phyloP scores from a whole-genome alignment of 2,329 filamentous ascomycete species.

The Rhynchosporium graminicola region DNA sequence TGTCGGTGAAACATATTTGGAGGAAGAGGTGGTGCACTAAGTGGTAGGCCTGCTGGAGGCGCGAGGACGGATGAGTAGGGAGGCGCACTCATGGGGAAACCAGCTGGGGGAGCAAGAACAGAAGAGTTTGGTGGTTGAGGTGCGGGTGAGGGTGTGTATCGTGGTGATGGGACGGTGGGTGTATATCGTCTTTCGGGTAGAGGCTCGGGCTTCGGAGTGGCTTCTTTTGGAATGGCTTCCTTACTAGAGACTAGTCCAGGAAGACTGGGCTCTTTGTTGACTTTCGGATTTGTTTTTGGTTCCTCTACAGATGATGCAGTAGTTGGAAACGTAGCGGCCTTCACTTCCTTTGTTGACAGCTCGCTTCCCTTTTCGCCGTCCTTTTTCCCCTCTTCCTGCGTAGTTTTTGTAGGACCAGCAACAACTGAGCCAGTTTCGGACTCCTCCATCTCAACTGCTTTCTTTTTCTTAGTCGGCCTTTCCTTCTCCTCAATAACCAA shows the following conservation, averaged over 20 bases:
- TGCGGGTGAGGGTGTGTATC: constrained; percentile 15
- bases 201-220: not conserved
- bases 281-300: not conserved
- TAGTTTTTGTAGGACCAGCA: constrained; percentile 2
- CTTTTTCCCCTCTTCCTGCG: not conserved
- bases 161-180: constrained; percentile 12
- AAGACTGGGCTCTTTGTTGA: constrained; percentile 1
- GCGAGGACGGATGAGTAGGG: constrained; percentile 27
- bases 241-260: not conserved
- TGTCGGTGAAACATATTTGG: constrained; percentile 20
- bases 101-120: constrained; percentile 31
- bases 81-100: constrained; percentile 29
- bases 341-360: no score
- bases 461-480: constrained; percentile 53
- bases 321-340: not conserved
- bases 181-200: constrained; percentile 8
- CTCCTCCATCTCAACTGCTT: constrained; percentile 53
- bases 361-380: not conserved
- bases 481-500: constrained; percentile 61
- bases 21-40: constrained; percentile 30
- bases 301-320: not conserved
- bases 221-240: not conserved
- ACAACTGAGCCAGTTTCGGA: constrained; percentile 18
- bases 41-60: constrained; percentile 29
- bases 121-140: constrained; percentile 26